Conservation (phyloP, 768 basidiomycete species). For the Dentipellis fragilis region DNA sequence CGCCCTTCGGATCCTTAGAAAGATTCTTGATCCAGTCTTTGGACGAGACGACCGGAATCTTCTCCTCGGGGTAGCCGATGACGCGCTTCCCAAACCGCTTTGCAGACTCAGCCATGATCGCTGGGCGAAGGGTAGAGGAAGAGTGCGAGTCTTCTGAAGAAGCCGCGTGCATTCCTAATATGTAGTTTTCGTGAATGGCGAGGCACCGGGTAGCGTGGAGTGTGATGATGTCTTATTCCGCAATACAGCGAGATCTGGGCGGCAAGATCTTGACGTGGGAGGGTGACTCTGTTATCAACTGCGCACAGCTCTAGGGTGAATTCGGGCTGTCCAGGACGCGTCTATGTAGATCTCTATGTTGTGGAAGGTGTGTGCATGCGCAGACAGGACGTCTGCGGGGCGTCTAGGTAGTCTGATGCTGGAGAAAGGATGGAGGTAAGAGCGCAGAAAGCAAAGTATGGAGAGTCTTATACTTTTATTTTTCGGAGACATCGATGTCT, state of each 20-base stretch:
- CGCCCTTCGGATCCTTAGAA: slow-evolving; percentile 34
- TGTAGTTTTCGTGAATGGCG: not conserved
- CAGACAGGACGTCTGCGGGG: too few relatives aligned
- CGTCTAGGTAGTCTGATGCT: not conserved
- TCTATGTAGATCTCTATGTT: too few relatives aligned
- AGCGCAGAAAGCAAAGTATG: not conserved
- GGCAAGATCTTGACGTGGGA: too few relatives aligned
- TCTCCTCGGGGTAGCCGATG: slow-evolving; percentile 50
- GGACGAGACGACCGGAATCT: slow-evolving; percentile 49
- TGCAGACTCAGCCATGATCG: slow-evolving; percentile 26
- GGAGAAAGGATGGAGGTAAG: not conserved
- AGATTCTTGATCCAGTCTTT: slow-evolving; percentile 40
- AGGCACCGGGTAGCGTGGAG: not conserved
- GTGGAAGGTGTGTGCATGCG: too few relatives aligned
- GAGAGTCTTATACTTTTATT: not conserved
- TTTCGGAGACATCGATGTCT: not conserved
- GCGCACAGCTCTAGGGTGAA: too few relatives aligned
- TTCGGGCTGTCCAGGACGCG: too few relatives aligned
- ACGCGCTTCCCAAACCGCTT: slow-evolving; percentile 47
- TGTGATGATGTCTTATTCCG: not conserved
- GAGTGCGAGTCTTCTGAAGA: not conserved
- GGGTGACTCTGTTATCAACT: too few relatives aligned
- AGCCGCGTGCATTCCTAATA: too few relatives aligned
- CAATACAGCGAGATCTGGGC: not conserved
- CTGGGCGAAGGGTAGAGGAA: slow-evolving; percentile 2